Conservation (phyloP, 352 stramenopile species). For the Phytophthora sp. region DNA sequence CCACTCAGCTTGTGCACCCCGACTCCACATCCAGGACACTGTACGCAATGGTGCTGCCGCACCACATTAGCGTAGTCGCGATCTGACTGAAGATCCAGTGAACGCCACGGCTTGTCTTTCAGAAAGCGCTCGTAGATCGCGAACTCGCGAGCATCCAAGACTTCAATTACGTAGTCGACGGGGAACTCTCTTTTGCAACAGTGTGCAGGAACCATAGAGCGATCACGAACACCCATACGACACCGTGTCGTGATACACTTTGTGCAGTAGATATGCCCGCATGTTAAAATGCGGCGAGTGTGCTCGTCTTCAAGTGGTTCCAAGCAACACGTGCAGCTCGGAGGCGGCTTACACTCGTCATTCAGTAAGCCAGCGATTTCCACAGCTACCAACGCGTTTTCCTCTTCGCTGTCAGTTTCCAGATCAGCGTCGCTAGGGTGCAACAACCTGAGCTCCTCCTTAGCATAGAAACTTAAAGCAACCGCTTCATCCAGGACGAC, state of each 20-base stretch:
- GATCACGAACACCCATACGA: conserved; percentile 60
- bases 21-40: conserved; percentile 75
- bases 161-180: conserved; percentile 60
- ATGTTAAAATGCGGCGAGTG: conserved; percentile 46
- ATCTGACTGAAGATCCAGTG: conserved; percentile 59
- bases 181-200: conserved; percentile 81
- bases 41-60: conserved; percentile 36
- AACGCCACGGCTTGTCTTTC: conserved; percentile 54
- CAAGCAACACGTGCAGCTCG: conserved; percentile 50
- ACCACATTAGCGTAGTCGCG: conserved; percentile 62
- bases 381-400: conserved; percentile 20
- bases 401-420: conserved; percentile 27
- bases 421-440: neutral
- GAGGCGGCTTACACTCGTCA: conserved; percentile 44
- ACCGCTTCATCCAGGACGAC: conserved; percentile 44
- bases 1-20: conserved; percentile 57
- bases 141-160: conserved; percentile 38
- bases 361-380: conserved; percentile 10
- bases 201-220: conserved; percentile 63
- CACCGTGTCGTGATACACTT: conserved; percentile 58
- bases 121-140: conserved; percentile 61
- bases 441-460: conserved; percentile 50
- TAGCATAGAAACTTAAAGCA: conserved; percentile 51
- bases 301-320: conserved; percentile 16
- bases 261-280: conserved; percentile 69